Percentiles rank a stretch among this genome's conserved stretches.
Conservation (phyloP, 2,329 filamentous ascomycete species). For the Coniochaeta hoffmannii region DNA sequence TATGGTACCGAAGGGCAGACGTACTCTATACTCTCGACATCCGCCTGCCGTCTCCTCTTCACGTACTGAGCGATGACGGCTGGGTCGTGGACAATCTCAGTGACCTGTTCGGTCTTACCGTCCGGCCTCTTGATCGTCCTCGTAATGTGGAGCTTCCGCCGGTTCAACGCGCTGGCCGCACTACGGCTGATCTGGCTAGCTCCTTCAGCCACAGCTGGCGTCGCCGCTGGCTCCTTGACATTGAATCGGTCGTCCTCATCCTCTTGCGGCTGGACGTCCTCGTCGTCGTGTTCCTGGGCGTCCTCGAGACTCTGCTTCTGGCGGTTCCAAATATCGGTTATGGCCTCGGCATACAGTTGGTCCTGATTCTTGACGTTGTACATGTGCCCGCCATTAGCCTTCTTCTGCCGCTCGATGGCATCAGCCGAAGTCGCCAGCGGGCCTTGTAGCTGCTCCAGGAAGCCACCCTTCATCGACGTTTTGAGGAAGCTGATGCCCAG, state of each 20-base stretch:
- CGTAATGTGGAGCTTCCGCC: conserved; percentile 65
- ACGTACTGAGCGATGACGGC: conserved; percentile 86
- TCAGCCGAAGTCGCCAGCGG: conserved; percentile 65
- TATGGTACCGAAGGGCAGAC: conserved; percentile 50
- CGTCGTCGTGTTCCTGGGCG: conserved; percentile 57
- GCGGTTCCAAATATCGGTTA: conserved; percentile 85
- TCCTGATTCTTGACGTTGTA: conserved; percentile 98
- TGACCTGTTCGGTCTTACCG: conserved; percentile 54
- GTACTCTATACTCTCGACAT: conserved; percentile 63
- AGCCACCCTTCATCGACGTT: conserved; percentile 98
- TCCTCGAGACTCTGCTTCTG: conserved; percentile 76
- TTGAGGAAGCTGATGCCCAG: conserved; percentile 96
- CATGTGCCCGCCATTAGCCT: conserved; percentile 85
- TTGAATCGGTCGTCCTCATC: conserved; percentile 65
- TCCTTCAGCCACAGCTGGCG: conserved; percentile 45
- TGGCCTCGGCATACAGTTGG: conserved; percentile 83
- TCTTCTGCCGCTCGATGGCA: conserved; percentile 78
- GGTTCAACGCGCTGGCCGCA: conserved; percentile 57
- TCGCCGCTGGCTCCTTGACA: conserved; percentile 47
- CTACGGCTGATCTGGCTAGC: conserved; percentile 71
- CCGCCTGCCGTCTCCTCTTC: conserved; percentile 64
- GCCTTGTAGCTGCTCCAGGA: conserved; percentile 68
- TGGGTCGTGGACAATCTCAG: conserved; percentile 67
- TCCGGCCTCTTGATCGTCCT: conserved; percentile 53
- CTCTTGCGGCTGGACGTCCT: conserved; percentile 49